These are phyloP conservation scores for Kwoniella botswanensis DNA, from an alignment of 768 basidiomycete genomes.

Conservation along the genomic window DNA sequence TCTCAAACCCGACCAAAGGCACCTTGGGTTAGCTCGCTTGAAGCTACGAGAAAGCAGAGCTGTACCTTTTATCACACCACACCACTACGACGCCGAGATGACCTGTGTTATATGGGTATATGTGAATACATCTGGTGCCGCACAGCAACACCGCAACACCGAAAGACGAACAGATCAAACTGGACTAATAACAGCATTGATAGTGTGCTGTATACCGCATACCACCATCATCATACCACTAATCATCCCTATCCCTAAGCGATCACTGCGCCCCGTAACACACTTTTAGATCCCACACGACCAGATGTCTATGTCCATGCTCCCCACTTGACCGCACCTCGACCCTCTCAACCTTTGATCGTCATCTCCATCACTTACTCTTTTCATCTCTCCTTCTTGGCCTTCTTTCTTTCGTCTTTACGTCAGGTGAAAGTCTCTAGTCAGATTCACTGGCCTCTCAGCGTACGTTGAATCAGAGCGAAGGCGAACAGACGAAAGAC, in stretches of 20 bases:
- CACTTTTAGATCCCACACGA: neutral
- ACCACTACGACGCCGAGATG: neutral
- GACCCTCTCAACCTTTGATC: too few relatives aligned
- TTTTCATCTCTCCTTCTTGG: neutral
- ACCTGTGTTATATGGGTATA: neutral
- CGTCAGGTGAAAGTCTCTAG: neutral
- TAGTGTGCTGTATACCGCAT: neutral
- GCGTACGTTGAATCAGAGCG: too few relatives aligned
- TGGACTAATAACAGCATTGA: too few relatives aligned
- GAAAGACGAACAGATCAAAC: neutral
- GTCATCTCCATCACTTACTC: neutral
- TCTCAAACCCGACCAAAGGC: neutral
- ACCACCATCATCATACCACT: neutral
- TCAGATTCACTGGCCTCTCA: neutral
- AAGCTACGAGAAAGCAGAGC: neutral
- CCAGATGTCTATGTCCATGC: too few relatives aligned
- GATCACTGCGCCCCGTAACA: neutral
- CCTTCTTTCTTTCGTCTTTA: neutral
- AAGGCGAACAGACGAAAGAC: too few relatives aligned
- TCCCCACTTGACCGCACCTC: neutral
- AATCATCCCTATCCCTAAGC: neutral
- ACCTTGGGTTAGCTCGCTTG: neutral
- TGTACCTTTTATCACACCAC: neutral
- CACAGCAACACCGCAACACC: slow-evolving; percentile 8
- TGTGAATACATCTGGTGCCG: neutral